phyloP scores from a whole-genome alignment of 1,284 basidiomycete species.

The Ceratobasidium sp. region DNA sequence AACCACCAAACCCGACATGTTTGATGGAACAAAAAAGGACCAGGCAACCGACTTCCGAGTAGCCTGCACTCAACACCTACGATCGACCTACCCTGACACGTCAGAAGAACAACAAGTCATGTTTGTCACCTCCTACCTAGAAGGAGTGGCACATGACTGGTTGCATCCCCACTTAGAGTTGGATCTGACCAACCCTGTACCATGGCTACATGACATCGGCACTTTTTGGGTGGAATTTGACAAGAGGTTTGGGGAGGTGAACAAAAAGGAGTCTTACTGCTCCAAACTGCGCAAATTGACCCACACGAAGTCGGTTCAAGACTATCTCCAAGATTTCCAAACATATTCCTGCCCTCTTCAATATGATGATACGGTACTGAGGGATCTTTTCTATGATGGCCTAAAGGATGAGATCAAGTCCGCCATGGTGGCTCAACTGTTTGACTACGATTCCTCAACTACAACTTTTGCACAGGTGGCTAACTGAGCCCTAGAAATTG shows the following conservation, averaged over 20 bases:
- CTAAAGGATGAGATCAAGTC: background rate
- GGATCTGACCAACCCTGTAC: background rate
- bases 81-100: background rate
- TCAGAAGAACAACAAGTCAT: background rate
- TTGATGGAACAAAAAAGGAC: background rate
- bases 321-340: background rate
- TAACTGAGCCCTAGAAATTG: background rate
- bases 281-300: background rate
- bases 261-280: background rate
- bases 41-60: background rate
- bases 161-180: background rate
- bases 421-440: background rate
- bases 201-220: background rate
- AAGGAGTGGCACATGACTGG: conserved; percentile 8
- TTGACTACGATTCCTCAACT: background rate
- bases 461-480: background rate
- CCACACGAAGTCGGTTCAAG: conserved; percentile 20
- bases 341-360: background rate
- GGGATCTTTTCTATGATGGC: conserved; percentile 10
- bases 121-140: background rate
- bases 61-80: background rate
- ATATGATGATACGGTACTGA: background rate
- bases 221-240: conserved; percentile 12
- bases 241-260: background rate
- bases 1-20: background rate